Base-by-base conservation (phyloP, 768 basidiomycete genomes). In the Mycena venus region DNA sequence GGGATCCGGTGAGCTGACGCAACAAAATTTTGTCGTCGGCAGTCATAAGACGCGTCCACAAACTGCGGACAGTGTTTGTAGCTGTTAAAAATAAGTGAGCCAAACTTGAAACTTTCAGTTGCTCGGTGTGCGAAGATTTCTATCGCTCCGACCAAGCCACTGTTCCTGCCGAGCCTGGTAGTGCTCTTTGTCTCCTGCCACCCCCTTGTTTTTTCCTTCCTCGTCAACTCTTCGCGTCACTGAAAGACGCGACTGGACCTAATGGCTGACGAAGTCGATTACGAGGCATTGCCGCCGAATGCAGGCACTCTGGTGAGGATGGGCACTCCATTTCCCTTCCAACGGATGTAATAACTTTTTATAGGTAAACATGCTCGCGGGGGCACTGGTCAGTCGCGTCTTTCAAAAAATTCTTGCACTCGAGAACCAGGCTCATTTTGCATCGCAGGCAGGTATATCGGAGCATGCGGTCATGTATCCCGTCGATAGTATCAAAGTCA, bases 381-480 rank as follows among this genome's bases (percentile, higher is more conserved):
- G 98, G 74, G 97, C 97, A 63, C 86, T 99, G 83, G 97, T 97
- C 82, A 86, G 95, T 90, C 49, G 56, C 72, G 47, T 68, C 76
- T 67, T 75, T 61, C 53, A n/a, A n/a, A n/a, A n/a, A n/a, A 65
- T 19, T 68, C 66, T 34, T 75, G 60, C 51, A 49, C 72, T 36
- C n/a, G 21, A n/a, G 17, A 55, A 32, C 21, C 66, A 66, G 69
- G 67, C 38, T 44, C 40, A 71, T 56, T 64, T n/a, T 44, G 58
- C 55, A 72, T 68, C 74, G 29, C 82, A 98, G 97, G 98, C 98
- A 79, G 98, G 98, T 73, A 99, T 99, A 78, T 97, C 97, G 66
- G 98, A 99, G 83, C 98, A 99, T 86, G 95, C 97, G 34, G 96
- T 98, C 82, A 99, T 99, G 94, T 99, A 95, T 82, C 98, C 98